These are phyloP conservation scores for Penicillium sp. DNA, from an alignment of 2,329 filamentous ascomycete genomes.

Conservation along the genomic window DNA sequence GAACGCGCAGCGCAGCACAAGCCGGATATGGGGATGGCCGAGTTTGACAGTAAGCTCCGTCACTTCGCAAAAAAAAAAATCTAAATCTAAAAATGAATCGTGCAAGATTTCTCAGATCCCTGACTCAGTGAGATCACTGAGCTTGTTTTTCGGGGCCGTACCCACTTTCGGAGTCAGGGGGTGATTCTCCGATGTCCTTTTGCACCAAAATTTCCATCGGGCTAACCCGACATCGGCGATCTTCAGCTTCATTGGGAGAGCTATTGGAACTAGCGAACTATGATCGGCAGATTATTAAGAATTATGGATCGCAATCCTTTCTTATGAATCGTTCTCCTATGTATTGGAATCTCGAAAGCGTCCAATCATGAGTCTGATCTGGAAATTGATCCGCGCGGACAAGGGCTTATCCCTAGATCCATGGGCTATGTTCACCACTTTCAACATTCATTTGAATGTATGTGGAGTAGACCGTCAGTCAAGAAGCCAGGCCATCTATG, in stretches of 20 bases:
- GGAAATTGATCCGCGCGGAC: neutral
- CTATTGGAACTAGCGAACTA: neutral
- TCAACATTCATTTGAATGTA: neutral
- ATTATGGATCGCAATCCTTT: neutral
- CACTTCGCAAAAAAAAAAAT: neutral
- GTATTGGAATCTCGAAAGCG: neutral
- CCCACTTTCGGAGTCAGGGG: neutral
- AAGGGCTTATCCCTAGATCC: neutral
- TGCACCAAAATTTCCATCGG: neutral
- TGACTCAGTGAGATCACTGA: neutral
- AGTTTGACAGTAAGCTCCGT: neutral
- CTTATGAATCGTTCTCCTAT: neutral
- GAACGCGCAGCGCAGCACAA: neutral
- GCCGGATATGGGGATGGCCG: neutral
- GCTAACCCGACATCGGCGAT: constrained; percentile 1
- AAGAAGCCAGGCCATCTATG: no score
- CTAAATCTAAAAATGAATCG: neutral
- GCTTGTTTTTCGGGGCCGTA: neutral
- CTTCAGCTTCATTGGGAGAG: neutral
- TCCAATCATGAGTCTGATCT: neutral
- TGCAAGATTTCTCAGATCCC: neutral
- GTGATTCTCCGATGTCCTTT: neutral
- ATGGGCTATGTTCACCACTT: neutral
- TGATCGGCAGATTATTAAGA: neutral
- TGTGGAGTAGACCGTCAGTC: no score